Percentiles rank a stretch among this genome's conserved stretches.
Evolutionary conservation across 148 eudicot genomes (phyloP).

Genomic region (Nyssa sinensis): DNA sequence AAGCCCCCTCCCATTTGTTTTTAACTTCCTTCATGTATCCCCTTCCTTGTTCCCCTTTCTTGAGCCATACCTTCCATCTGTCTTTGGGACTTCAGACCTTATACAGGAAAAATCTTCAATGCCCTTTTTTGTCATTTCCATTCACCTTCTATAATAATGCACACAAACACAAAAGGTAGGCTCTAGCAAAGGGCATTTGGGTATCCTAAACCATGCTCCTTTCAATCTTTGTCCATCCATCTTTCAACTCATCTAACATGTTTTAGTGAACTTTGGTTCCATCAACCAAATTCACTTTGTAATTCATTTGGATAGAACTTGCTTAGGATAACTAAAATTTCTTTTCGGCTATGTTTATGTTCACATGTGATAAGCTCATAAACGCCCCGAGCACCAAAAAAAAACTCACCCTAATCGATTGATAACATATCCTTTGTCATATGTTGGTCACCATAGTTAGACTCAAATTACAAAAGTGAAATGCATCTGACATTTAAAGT

Average conservation of each 20-base stretch:
- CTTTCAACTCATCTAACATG: not conserved
- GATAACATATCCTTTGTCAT: too few relatives aligned
- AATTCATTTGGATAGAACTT: not conserved
- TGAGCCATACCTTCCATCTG: too few relatives aligned
- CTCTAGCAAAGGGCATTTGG: too few relatives aligned
- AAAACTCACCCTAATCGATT: too few relatives aligned
- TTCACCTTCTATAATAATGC: not conserved
- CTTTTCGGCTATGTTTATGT: not conserved
- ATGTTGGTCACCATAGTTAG: too few relatives aligned
- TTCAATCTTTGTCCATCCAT: not conserved
- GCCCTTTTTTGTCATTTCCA: not conserved
- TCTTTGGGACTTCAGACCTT: not conserved
- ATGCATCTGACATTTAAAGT: not conserved
- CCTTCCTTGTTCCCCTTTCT: not conserved
- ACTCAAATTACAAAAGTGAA: not conserved
- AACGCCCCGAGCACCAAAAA: too few relatives aligned
- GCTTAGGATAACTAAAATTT: not conserved
- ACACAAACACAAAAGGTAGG: too few relatives aligned
- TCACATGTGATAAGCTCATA: not conserved
- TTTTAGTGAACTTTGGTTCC: not conserved
- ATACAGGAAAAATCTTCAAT: not conserved
- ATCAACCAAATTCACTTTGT: not conserved
- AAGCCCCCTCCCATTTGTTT: too few relatives aligned
- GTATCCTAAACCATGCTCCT: not conserved
- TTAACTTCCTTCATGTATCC: too few relatives aligned